phyloP scores from a whole-genome alignment of 306 rosid species.

The Comarum palustre region DNA sequence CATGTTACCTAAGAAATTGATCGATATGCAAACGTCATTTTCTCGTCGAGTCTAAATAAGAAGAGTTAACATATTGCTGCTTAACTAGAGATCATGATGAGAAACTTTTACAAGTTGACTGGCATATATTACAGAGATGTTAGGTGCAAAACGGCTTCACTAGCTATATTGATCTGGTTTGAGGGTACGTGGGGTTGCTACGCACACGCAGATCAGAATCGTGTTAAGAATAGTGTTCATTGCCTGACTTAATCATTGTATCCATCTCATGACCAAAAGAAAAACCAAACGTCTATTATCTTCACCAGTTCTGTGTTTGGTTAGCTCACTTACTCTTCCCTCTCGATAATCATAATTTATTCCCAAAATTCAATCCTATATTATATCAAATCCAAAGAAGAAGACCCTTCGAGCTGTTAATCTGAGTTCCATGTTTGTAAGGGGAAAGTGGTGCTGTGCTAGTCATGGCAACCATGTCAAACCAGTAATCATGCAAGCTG shows the following conservation, averaged over 20 bases:
- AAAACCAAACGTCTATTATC: constrained; percentile 2
- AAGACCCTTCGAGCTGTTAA: background rate
- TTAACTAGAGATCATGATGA: background rate
- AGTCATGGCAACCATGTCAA: constrained; percentile 6
- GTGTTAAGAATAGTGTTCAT: constrained; percentile 2
- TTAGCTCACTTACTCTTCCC: background rate
- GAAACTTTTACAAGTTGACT: background rate
- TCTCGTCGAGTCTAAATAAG: background rate
- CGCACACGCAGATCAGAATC: background rate
- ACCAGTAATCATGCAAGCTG: background rate
- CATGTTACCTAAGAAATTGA: background rate
- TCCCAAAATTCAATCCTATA: background rate
- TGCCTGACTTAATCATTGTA: constrained; percentile 6
- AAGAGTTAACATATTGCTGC: background rate
- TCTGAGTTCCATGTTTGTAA: background rate
- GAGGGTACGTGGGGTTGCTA: background rate
- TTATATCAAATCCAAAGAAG: background rate
- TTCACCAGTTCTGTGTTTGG: constrained; percentile 2
- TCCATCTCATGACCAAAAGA: constrained; percentile 7
- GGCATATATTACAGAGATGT: background rate
- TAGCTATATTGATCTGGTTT: background rate
- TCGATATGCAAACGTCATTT: background rate
- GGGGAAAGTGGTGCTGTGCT: constrained; percentile 3
- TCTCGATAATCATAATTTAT: background rate
- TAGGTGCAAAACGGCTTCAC: background rate